These are phyloP conservation scores for Arabis hirsuta DNA, from an alignment of 345 rosid species.

Conservation along the genomic window DNA sequence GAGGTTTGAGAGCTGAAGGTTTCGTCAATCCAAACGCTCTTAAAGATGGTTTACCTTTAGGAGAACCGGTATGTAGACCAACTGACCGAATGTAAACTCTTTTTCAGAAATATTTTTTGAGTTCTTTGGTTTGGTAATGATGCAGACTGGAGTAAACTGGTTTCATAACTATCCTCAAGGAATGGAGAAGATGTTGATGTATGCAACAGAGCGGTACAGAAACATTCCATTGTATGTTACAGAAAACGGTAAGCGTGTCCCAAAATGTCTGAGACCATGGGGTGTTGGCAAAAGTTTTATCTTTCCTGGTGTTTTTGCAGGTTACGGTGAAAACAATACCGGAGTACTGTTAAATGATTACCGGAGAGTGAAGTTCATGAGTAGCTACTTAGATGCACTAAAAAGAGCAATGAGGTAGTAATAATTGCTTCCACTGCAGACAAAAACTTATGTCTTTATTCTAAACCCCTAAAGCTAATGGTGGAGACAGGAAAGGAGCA, in stretches of 20 bases:
- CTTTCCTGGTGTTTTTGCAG: conserved; percentile 33
- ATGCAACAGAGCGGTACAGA: conserved; percentile 53
- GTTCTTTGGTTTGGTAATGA: background rate
- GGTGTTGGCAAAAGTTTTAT: background rate
- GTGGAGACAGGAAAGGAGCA: conserved; percentile 63
- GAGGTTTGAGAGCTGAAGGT: conserved; percentile 59
- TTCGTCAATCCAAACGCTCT: conserved; percentile 40
- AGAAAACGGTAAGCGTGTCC: conserved; percentile 53
- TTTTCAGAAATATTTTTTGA: conserved; percentile 4
- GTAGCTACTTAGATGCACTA: conserved; percentile 52
- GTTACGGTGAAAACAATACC: conserved; percentile 50
- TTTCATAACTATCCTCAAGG: conserved; percentile 53
- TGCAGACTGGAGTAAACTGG: conserved; percentile 70
- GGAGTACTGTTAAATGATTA: conserved; percentile 50
- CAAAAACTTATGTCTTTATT: conserved; percentile 3
- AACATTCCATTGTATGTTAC: conserved; percentile 61
- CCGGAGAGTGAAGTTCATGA: conserved; percentile 60
- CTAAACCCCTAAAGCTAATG: conserved; percentile 1
- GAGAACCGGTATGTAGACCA: conserved; percentile 52
- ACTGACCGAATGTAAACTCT: background rate
- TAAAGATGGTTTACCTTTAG: conserved; percentile 54
- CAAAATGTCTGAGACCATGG: background rate
- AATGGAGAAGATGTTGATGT: conserved; percentile 53
- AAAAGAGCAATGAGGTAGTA: conserved; percentile 57
- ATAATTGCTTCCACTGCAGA: background rate